Base-by-base conservation (phyloP, 768 basidiomycete genomes). In the Rhizopogon sp. region DNA sequence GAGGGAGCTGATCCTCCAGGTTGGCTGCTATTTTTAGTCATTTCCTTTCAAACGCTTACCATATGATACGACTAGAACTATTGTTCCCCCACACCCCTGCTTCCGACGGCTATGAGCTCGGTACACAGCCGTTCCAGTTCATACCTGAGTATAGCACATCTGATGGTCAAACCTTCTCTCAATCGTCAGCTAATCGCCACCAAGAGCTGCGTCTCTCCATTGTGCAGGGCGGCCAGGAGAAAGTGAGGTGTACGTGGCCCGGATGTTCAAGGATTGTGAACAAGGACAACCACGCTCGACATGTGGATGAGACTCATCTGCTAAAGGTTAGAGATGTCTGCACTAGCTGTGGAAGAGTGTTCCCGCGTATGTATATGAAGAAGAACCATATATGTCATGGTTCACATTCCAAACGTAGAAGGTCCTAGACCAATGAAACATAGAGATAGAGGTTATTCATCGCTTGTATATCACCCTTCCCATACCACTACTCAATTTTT, bases 401-500 rank as follows among this genome's bases (percentile, higher is more conserved):
- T 35, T 4, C 20, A 35, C 46, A 14, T n/a, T 8, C 31, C 2
- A 47, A 6, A 35, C 17, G 14, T 49, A 35, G 33, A 35, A 7
- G 6, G 0, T 37, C 35, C 13, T 37, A 37, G 13, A 5, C 11
- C 35, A 11, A 13, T 13, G 35, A 37, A 13, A 13, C 35, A n/a
- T n/a, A n/a, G n/a, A n/a, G n/a, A n/a, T n/a, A n/a, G n/a, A n/a
- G n/a, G n/a, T n/a, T n/a, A n/a, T 33, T 33, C 7, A 33, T 33
- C 3, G 31, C 31, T 33, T 33, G 31, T 31, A 31, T 31, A 31
- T 31, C 31, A 2, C 8, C 31, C 31, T 31, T 31, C 25, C 31
- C 9, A 33, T 10, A 10, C 31, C 9, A 3, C 31, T 9, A 7
- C 0, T 80, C 81, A 5, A 4, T 66, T 52, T 46, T 8, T 82